These are phyloP conservation scores for Singerocomus inundabilis DNA, from an alignment of 1,284 basidiomycete genomes.

Conservation along the genomic window DNA sequence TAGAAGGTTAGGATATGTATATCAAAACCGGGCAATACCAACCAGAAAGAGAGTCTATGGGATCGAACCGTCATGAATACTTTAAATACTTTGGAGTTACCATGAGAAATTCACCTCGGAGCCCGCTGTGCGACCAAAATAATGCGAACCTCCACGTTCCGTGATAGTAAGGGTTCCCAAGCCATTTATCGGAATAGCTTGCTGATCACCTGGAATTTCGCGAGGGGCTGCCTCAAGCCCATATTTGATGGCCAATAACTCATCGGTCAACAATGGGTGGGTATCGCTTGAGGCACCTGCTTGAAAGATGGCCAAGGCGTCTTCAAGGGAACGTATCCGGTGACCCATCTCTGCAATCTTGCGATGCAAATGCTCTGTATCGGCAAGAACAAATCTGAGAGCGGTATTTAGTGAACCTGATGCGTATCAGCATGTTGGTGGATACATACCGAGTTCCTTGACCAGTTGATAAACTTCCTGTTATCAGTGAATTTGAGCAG, in stretches of 20 bases:
- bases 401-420: neutral
- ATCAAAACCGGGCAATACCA: slow-evolving; percentile 15
- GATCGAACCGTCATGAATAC: slow-evolving; percentile 9
- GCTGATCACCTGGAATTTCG: slow-evolving; percentile 28
- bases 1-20: slow-evolving; percentile 4
- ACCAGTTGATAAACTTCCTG: slow-evolving; percentile 54
- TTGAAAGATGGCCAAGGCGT: slow-evolving; percentile 64
- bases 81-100: neutral
- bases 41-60: slow-evolving; percentile 32
- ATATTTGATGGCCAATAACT: slow-evolving; percentile 61
- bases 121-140: slow-evolving; percentile 68
- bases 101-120: slow-evolving; percentile 38
- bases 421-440: neutral
- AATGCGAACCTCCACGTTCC: slow-evolving; percentile 61
- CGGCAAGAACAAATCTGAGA: slow-evolving; percentile 61
- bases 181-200: slow-evolving; percentile 41
- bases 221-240: slow-evolving; percentile 40
- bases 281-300: slow-evolving; percentile 55
- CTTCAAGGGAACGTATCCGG: slow-evolving; percentile 69
- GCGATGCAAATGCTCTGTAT: slow-evolving; percentile 65
- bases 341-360: slow-evolving; percentile 73
- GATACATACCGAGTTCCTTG: slow-evolving; percentile 49
- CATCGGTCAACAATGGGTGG: slow-evolving; percentile 64
- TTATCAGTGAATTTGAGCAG: slow-evolving; percentile 2
- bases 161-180: slow-evolving; percentile 62